Evolutionary conservation across 2,329 filamentous ascomycete genomes (phyloP).

Genomic region (Apiospora marii): DNA sequence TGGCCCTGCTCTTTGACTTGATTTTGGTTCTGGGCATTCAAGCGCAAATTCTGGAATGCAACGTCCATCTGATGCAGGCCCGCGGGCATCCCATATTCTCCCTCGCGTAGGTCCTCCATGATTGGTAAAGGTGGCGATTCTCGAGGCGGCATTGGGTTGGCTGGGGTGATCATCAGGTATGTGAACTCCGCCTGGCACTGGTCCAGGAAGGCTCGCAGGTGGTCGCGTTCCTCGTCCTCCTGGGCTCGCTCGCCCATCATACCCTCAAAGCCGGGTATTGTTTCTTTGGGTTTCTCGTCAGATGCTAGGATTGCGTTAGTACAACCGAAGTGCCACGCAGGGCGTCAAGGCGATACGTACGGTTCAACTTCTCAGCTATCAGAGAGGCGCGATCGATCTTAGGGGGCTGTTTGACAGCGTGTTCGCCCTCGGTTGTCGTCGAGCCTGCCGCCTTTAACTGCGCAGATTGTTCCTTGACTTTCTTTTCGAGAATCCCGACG

Average conservation of each 20-base stretch:
- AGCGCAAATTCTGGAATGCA: slow-evolving; percentile 42
- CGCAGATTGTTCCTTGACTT: slow-evolving; percentile 81
- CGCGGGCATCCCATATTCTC: slow-evolving; percentile 56
- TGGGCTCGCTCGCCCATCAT: slow-evolving; percentile 38
- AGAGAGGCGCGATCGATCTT: slow-evolving; percentile 56
- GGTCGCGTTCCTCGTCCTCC: slow-evolving; percentile 53
- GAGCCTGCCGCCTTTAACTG: slow-evolving; percentile 67
- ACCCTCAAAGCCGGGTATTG: slow-evolving; percentile 53
- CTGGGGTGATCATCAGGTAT: slow-evolving; percentile 72
- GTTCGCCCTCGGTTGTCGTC: slow-evolving; percentile 50
- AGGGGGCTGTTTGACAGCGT: slow-evolving; percentile 53
- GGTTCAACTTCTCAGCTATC: slow-evolving; percentile 64
- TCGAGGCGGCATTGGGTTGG: slow-evolving; percentile 70
- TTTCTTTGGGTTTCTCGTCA: slow-evolving; percentile 49
- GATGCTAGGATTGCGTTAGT: slow-evolving; percentile 44
- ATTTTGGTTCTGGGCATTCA: slow-evolving; percentile 65
- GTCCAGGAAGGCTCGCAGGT: slow-evolving; percentile 68
- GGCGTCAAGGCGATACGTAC: slow-evolving; percentile 47
- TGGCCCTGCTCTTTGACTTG: slow-evolving; percentile 58
- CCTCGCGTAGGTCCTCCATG: slow-evolving; percentile 66
- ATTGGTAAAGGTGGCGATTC: slow-evolving; percentile 66
- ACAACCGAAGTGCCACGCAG: neutral
- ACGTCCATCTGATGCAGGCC: slow-evolving; percentile 51
- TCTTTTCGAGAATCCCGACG: slow-evolving; percentile 86
- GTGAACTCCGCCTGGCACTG: slow-evolving; percentile 72